Evolutionary conservation across 306 rosid genomes (phyloP), one percentile per base, ranked within the genome.

Genomic region (Prunus fruticosa): DNA sequence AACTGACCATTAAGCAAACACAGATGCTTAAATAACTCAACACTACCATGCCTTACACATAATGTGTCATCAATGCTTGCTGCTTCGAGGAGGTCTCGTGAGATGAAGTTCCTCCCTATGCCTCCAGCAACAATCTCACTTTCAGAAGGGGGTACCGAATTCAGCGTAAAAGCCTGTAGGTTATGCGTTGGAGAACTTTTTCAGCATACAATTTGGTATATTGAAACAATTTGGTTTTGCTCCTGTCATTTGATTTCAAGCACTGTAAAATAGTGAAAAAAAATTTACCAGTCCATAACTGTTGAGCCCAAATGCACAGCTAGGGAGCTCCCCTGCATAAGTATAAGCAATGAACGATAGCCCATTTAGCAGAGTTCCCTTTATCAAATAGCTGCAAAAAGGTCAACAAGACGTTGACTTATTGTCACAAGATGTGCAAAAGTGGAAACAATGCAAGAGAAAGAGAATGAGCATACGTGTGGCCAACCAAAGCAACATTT

Each of bases 271-370:
- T 52, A 52, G 57, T 14, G 0, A 51, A 16, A 5, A 15, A 51
- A 51, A 4, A 3, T 12, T 80, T 85, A 91, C 98, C 77, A 89
- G 74, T 77, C 98, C 96, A 80, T 85, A 86, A 62, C 76, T 84
- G 73, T 93, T 91, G 84, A 88, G 84, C 73, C 90, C 92, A 19
- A 86, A 88, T 23, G 92, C 97, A 79, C 93, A 86, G 78, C 90
- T 95, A 66, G 98, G 99, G 58, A 92, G 97, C 85, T 95, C 97
- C 82, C 97, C 98, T 8, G 97, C 96, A 53, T 90, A 92, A 3
- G 97, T 92, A 67, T 89, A 92, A 75, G 89, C 99, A 57, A 92
- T 67, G 62, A 84, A 90, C 71, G 89, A 89, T 3, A 52, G 6
- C 50, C 90, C 96, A 81, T 82, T 69, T 67, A 87, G 73, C 77